A percentile compares a stretch with the other conserved stretches of the same genome.
Conservation (phyloP, 2,329 filamentous ascomycete genomes). For the Endocalyx cinctus region DNA sequence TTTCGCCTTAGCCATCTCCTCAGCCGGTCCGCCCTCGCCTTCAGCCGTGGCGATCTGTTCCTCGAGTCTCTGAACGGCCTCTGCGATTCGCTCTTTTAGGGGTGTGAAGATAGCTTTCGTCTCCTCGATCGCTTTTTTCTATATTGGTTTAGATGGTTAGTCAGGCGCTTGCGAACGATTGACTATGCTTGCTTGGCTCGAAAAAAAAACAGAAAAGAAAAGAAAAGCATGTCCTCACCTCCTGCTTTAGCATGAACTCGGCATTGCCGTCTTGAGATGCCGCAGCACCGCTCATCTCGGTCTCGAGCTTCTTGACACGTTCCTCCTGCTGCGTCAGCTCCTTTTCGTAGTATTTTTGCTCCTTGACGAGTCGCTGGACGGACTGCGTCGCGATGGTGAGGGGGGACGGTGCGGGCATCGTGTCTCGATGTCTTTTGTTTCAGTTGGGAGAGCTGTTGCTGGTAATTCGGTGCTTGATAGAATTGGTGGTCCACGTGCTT, state of each 20-base stretch:
- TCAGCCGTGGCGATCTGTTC: constrained; percentile 66
- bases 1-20: constrained; percentile 53
- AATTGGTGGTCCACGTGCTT: too few species aligned
- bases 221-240: constrained; percentile 52
- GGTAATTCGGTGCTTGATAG: not conserved
- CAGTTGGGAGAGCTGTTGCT: too few species aligned
- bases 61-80: constrained; percentile 69
- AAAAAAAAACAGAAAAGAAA: constrained; percentile 2
- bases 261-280: constrained; percentile 66
- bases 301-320: constrained; percentile 64
- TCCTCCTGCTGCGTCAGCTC: constrained; percentile 73
- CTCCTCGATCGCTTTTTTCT: constrained; percentile 81
- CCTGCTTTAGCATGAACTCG: constrained; percentile 76
- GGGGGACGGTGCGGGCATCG: constrained; percentile 72
- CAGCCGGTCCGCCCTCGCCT: constrained; percentile 39
- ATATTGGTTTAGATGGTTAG: constrained; percentile 2
- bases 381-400: constrained; percentile 76
- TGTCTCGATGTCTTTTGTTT: too few species aligned
- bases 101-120: constrained; percentile 78
- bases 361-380: constrained; percentile 81
- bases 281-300: constrained; percentile 46
- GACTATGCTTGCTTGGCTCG: not conserved
- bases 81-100: constrained; percentile 65
- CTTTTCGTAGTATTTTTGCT: constrained; percentile 84
- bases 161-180: too few species aligned